Base-by-base conservation (phyloP, 345 rosid genomes). In the sweet orange (Citrus sinensis) region DNA sequence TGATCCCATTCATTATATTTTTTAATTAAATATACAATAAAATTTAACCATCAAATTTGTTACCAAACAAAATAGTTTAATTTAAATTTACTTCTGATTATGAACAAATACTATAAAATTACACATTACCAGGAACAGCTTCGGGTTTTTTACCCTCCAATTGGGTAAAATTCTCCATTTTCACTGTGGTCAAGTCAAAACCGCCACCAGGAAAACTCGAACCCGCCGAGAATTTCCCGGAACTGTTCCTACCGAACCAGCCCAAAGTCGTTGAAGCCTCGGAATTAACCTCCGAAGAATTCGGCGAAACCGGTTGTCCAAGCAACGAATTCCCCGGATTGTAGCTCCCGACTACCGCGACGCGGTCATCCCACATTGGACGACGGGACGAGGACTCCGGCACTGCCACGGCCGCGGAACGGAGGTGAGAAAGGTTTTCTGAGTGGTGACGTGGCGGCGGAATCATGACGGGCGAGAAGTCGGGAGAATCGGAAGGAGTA, bases 121-220 rank as follows among this genome's bases (percentile, higher is more conserved):
- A 32, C 4, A 2, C 24, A 60, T 51, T 86, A 90, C 92, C 90
- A 46, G 88, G 75, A 40, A 69, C 74, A 79, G 46, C 73, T 40
- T 22, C 65, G 25, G 70, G 75, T 76, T 71, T 80, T 29, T 70
- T 70, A 67, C 2, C 82, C 40, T 82, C 74, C 29, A 73, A 60
- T 1, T 66, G 65, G 39, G 67, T 61, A 1, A 76, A 20, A 19
- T 51, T 82, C 55, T 51, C 84, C 0, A 83, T 68, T 74, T 27
- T 83, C 14, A 84, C 27, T 29, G 90, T 55, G 30, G 94, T 89
- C 87, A 95, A 89, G 82, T 93, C 89, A 37, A 94, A 92, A 3
- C 91, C 90, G 13, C 98, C 94, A 49, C 89, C 77, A 1, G 98
- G 97, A 35, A 93, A 87, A 71, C 97, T 94, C 22, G 94, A 83